These are phyloP conservation scores for Aspergillus nidulans DNA, from an alignment of 495 filamentous ascomycete species.

Conservation along the genomic window DNA sequence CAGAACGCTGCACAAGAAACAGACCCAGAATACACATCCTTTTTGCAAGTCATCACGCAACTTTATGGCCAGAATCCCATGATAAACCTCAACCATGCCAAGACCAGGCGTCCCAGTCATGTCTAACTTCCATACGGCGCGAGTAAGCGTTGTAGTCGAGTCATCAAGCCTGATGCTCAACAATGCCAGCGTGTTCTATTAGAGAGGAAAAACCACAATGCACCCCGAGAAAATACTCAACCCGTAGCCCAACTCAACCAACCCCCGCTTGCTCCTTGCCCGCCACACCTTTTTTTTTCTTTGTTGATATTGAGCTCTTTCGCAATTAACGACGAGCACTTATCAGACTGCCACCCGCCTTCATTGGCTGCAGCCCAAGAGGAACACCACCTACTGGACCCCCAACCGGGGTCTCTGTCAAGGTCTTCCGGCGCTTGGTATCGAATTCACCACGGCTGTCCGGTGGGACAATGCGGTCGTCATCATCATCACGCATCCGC, in stretches of 20 bases:
- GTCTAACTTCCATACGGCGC: constrained; percentile 12
- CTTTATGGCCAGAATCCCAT: constrained; percentile 10
- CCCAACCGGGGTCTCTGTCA: constrained; percentile 55
- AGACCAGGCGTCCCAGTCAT: constrained; percentile 4
- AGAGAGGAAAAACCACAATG: constrained; percentile 15
- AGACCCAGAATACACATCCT: constrained; percentile 15
- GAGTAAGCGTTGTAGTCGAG: neutral
- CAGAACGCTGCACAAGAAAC: constrained; percentile 13
- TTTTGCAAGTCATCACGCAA: constrained; percentile 11
- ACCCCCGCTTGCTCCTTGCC: constrained; percentile 7
- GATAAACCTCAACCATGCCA: constrained; percentile 5
- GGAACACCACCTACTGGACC: constrained; percentile 41
- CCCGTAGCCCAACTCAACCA: constrained; percentile 3
- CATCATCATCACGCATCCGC: constrained; percentile 74
- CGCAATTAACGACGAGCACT: constrained; percentile 32
- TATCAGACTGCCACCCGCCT: constrained; percentile 37
- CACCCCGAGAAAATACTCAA: constrained; percentile 11
- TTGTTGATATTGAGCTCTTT: constrained; percentile 8
- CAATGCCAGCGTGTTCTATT: constrained; percentile 22
- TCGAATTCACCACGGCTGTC: constrained; percentile 63
- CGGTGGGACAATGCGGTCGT: constrained; percentile 67
- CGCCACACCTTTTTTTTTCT: constrained; percentile 1
- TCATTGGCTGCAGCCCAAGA: constrained; percentile 41
- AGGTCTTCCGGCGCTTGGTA: constrained; percentile 79
- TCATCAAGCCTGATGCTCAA: neutral